These are phyloP conservation scores for Calonectria leucothoes DNA, from an alignment of 2,329 filamentous ascomycete species.

Conservation along the genomic window DNA sequence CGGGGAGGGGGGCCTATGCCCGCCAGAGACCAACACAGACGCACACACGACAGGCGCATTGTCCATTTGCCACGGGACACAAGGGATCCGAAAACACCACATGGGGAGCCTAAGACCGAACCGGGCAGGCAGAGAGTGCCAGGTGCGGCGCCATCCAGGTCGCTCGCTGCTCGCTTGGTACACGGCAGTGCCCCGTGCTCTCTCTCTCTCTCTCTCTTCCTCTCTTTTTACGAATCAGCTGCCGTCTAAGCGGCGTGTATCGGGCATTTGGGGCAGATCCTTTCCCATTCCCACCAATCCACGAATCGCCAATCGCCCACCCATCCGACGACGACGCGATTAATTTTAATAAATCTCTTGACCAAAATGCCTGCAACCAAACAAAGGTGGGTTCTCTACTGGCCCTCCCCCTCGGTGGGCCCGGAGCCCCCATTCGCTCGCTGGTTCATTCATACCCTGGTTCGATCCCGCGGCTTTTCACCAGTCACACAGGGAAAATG, in stretches of 20 bases:
- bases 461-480: not conserved
- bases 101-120: not conserved
- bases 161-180: not conserved
- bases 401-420: not conserved
- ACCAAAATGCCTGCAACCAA: not conserved
- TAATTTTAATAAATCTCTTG: constrained; percentile 6
- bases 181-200: not conserved
- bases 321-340: not conserved
- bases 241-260: not conserved
- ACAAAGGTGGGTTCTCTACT: not conserved
- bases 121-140: not conserved
- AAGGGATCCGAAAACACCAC: not conserved
- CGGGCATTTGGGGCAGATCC: constrained; percentile 10
- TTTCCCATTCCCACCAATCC: constrained; percentile 6
- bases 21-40: not conserved
- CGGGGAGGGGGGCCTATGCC: not conserved
- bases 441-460: not conserved
- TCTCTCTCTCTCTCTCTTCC: not conserved
- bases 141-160: not conserved
- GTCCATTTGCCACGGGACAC: not conserved
- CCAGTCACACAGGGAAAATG: not conserved
- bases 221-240: not conserved
- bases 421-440: not conserved
- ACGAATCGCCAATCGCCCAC: not conserved
- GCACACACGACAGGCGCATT: not conserved